phyloP scores from a whole-genome alignment of 371 early-diverging fungal genomes.

The Mycotypha africana region DNA sequence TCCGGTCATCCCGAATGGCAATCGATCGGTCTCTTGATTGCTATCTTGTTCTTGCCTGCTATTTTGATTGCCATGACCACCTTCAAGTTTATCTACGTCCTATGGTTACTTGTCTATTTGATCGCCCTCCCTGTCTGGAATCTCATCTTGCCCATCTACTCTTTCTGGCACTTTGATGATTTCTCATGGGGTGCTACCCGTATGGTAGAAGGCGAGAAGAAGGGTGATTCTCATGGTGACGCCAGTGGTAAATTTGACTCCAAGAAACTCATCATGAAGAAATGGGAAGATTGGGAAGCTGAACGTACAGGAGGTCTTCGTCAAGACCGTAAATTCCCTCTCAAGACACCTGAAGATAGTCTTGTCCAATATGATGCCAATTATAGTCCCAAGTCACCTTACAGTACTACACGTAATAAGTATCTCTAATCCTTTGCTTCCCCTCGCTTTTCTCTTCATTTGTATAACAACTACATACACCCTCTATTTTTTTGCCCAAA shows the following conservation, averaged over 20 bases:
- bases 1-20: slow-evolving; percentile 45
- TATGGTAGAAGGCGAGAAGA: slow-evolving; percentile 67
- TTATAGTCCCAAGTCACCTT: too few species aligned
- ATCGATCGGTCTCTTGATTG: slow-evolving; percentile 62
- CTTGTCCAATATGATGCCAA: too few species aligned
- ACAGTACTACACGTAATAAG: too few species aligned
- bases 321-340: slow-evolving; percentile 19
- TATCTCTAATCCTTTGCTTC: too few species aligned
- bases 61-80: slow-evolving; percentile 86
- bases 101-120: slow-evolving; percentile 73
- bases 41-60: slow-evolving; percentile 77
- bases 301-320: slow-evolving; percentile 50
- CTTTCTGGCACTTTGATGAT: slow-evolving; percentile 97
- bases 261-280: slow-evolving; percentile 53
- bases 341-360: slow-evolving; percentile 28
- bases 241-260: slow-evolving; percentile 66
- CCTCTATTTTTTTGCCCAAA: too few species aligned
- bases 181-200: slow-evolving; percentile 92
- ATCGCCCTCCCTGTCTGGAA: slow-evolving; percentile 95
- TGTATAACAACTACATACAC: too few species aligned
- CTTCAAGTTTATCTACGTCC: slow-evolving; percentile 71
- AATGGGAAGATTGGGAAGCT: slow-evolving; percentile 71
- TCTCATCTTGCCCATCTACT: slow-evolving; percentile 86
- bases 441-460: too few species aligned
- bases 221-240: slow-evolving; percentile 56